Base-by-base conservation (phyloP, 1,284 basidiomycete genomes). In the Gymnopus androsaceus region DNA sequence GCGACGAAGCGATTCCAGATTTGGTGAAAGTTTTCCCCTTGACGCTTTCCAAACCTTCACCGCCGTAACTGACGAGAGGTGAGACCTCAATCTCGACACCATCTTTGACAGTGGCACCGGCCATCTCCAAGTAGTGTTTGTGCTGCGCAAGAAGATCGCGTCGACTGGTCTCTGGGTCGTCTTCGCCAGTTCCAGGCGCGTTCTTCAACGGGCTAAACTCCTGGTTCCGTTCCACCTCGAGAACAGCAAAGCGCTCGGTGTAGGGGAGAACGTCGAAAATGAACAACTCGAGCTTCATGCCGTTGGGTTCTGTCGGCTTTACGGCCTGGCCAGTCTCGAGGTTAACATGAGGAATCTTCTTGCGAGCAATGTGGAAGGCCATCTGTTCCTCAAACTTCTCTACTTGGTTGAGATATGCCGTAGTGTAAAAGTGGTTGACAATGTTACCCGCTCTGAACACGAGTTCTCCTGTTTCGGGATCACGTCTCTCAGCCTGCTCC, bases 201-300 rank as follows among this genome's bases (percentile, higher is more conserved):
- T 99, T 99, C 81, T 99, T 99, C 67, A 99, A 75, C 31, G 95
- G 95, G 61, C 91, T 94, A 67, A 99, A 99, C 74, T 99, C 96
- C 59, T 96, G 92, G 58, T 80, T 77, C 50, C 97, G 81, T 50
- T 84, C 83, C 38, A 98, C 94, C 72, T 98, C 95, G 69, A 98
- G 77, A 30, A 98, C 92, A 37, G 89, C 84, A 57, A 99, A 92
- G 54, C 76, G 80, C 65, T 86, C 75, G 44, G 93, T 92, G 76
- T 87, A 95, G 5, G 97, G 96, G 80, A 99, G 98, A 48, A 99
- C 97, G 74, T 99, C 96, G 67, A 99, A 99, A 50, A 99, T 91
- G 75, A 99, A 99, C 74, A 98, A 80, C 74, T 99, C 97, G 62
- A 99, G 85, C 76, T 99, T 99, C 92, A 99, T 97, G 56, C 97